Evolutionary conservation across 208 protist genomes (phyloP), one percentile per base, ranked within the genome.

Genomic region (Trypanosoma scelopori): DNA sequence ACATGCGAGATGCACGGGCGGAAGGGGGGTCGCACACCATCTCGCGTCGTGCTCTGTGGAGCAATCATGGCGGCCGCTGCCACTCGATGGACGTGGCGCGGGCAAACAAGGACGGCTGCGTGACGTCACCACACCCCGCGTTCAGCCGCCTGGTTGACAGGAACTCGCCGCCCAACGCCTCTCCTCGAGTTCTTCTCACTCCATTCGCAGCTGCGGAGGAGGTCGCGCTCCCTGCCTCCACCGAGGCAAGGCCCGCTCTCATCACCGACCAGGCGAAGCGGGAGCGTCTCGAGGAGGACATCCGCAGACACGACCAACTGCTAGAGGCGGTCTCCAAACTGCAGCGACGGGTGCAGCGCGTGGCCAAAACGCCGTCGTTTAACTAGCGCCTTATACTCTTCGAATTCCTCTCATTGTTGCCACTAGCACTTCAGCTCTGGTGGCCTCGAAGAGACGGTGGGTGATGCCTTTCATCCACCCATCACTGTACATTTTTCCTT

Each of bases 261-360:
- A 20, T 32, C 32, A 39, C 23, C 9, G 49, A 64, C 55, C 51
- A 55, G 27, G 35, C n/a, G 16, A 52, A 55, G 30, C 80, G 86
- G 25, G 74, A 72, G 28, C 72, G 67, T 35, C 69, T 93, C 48
- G 83, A 86, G 56, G 69, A 74, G 23, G 81, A 85, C 28, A 90
- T 90, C 30, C 70, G 66, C 3, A 84, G 75, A 27, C 76, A 93
- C 45, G 83, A 90, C 61, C 81, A 88, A 62, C 79, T 93, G 35
- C 58, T 89, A 37, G 75, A 73, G 28, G 83, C 87, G 12, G 83
- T 93, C 6, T 71, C 64, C 3, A 90, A 87, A 42, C 53, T 93
- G 47, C 87, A 93, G 65, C 66, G 67, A 45, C 77, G 75, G 11
- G 87, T 81, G 0, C 75, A 84, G 56, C 69, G 77, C 52, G 53